Base-by-base conservation (phyloP, 306 rosid genomes). In the Calophaca sinica region DNA sequence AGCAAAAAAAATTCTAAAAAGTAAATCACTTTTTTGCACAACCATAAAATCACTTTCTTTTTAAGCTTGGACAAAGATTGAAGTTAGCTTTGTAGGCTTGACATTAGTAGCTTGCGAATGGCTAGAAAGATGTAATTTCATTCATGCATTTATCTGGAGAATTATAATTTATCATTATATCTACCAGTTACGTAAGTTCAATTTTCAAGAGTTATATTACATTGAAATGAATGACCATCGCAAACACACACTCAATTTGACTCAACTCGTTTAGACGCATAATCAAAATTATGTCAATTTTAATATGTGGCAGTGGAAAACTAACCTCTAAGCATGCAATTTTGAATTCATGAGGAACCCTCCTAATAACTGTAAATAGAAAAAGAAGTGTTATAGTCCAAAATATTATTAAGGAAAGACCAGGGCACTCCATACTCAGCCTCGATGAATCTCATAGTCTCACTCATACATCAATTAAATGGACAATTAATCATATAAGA, bases 331-430 rank as follows among this genome's bases (percentile, higher is more conserved):
- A 78, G 87, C 98, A 92, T 60, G 91, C 86, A 68, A 94, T 92
- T 87, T 94, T 94, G 92, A 94, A 94, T 76, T 94, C 99, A 77
- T 94, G 97, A 77, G 99, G 97, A 76, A 96, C 93, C 87, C 98
- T 89, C 79, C 93, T 82, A 74, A 94, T 94, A 79, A 94, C 99
- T 94, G 92, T 53, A 79, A 79, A 79, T 4, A 49, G 66, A 48
- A 76, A 50, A 54, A 86, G 38, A 59, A 4, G 46, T 45, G 51
- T 20, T 68, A 71, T 36, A 79, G 71, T 76, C 74, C 55, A 75
- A 36, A 54, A 39, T 33, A 54, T 20, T 20, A 20, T 20, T 20
- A 74, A 53, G 62, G 52, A 46, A 39, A 53, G 69, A 41, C 68
- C 31, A 20, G 8, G 46, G 65, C 65, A 41, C 73, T 77, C 28